Evolutionary conservation across 352 stramenopile genomes (phyloP), one percentile per base, ranked within the genome.

Genomic region (Pythium aquatile): DNA sequence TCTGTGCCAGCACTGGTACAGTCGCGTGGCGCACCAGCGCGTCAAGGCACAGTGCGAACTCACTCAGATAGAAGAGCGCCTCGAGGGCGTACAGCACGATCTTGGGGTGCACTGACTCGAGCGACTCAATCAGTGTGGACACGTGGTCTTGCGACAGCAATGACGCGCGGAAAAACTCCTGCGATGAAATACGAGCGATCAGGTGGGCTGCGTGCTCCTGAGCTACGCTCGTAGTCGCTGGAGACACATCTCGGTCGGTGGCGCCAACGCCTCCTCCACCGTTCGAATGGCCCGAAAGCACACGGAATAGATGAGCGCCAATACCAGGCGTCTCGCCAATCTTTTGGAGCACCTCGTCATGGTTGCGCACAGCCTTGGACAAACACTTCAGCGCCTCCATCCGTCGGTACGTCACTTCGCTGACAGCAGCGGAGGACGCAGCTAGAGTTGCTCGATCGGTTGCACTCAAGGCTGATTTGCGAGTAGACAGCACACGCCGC

Each of bases 331-430:
- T 72, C 35, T 80, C 76, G 7, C 78, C 77, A 62, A 90, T 78
- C 67, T 88, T 88, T n/a, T 83, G 44, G 17, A 91, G 61, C 7
- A 91, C 80, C 55, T 91, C 82, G 40, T 91, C 80, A 20, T 88
- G 80, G 5, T 68, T 79, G 6, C 66, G 58, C 29, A 71, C 68
- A 10, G 78, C 68, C 32, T 83, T 86, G 2, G 80, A 87, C 1
- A 91, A 59, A 54, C 82, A 91, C 48, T 90, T 89, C 42, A 91
- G 72, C n/a, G 77, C 75, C 39, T 90, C 82, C 28, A 82, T 73
- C 13, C 74, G 60, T 49, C 72, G 63, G 44, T 79, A 84, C 0
- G 63, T 56, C 3, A 37, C 35, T 29, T 65, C 52, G 13, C 42
- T 72, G 8, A 35, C 14, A n/a, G 40, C 33, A 1, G 46, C 60